Evolutionary conservation across 208 protist species (phyloP).

Genomic region (Trypanosoma caninum): DNA sequence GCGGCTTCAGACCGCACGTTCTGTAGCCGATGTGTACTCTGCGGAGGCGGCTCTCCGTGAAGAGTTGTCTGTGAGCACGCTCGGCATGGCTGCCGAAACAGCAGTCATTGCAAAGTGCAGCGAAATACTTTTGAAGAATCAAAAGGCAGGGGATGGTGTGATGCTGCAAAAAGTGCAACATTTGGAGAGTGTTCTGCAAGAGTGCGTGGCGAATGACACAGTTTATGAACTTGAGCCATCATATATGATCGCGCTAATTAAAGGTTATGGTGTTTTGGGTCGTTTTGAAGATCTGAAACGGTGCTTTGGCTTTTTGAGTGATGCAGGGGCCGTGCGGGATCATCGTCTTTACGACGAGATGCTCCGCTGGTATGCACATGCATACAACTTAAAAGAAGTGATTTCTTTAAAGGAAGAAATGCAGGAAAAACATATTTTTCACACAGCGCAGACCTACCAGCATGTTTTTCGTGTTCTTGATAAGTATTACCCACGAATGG

Average conservation of each 20-base stretch:
- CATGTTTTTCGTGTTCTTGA: constrained; percentile 85
- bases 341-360: constrained; percentile 87
- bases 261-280: constrained; percentile 79
- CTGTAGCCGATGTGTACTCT: constrained; percentile 55
- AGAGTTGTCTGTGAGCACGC: constrained; percentile 34
- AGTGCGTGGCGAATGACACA: constrained; percentile 50
- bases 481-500: constrained; percentile 86
- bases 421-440: constrained; percentile 65
- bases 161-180: constrained; percentile 82
- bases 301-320: constrained; percentile 58
- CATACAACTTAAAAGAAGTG: constrained; percentile 85
- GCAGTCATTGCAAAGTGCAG: constrained; percentile 73
- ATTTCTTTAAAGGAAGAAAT: constrained; percentile 89
- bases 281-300: constrained; percentile 74
- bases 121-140: constrained; percentile 52
- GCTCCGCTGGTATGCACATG: constrained; percentile 82
- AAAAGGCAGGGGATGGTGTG: constrained; percentile 57
- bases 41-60: constrained; percentile 46
- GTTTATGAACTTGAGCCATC: constrained; percentile 64
- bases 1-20: constrained; percentile 27
- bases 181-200: constrained; percentile 56
- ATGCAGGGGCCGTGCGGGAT: constrained; percentile 48
- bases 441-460: constrained; percentile 77
- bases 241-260: constrained; percentile 65
- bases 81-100: constrained; percentile 69